phyloP scores from a whole-genome alignment of 768 basidiomycete genomes.

The Butyriboletus loyo region DNA sequence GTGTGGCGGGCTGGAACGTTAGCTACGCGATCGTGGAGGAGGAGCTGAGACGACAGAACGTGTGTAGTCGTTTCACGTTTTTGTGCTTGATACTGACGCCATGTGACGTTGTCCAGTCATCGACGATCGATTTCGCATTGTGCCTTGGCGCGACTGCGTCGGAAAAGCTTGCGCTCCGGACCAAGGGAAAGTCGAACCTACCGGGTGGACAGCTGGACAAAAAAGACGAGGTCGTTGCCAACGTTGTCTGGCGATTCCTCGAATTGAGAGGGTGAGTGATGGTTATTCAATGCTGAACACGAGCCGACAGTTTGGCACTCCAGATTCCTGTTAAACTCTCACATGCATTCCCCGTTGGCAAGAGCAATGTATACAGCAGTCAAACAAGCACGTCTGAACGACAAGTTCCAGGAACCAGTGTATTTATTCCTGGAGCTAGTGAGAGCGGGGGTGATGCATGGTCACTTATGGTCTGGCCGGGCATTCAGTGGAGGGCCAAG shows the following conservation, averaged over 20 bases:
- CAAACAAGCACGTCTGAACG: conserved; percentile 77
- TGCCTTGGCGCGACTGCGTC: conserved; percentile 88
- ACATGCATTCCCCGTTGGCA: conserved; percentile 86
- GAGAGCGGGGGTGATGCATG: conserved; percentile 95
- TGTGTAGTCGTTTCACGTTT: conserved; percentile 42
- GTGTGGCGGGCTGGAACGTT: conserved; percentile 89
- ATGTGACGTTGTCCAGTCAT: conserved; percentile 56
- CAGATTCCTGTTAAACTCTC: conserved; percentile 87
- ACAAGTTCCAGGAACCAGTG: conserved; percentile 97
- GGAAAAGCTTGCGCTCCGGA: conserved; percentile 78
- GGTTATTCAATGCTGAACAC: background rate
- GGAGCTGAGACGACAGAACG: conserved; percentile 93
- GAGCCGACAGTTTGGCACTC: conserved; percentile 11
- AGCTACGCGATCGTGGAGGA: conserved; percentile 83
- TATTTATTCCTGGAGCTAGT: conserved; percentile 95
- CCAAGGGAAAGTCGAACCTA: conserved; percentile 60
- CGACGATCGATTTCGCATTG: conserved; percentile 94
- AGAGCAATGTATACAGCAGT: conserved; percentile 88
- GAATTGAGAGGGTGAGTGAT: conserved; percentile 80
- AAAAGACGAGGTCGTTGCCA: conserved; percentile 97
- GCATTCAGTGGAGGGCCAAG: conserved; percentile 94
- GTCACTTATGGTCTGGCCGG: conserved; percentile 82
- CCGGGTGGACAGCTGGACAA: conserved; percentile 69
- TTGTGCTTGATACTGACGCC: conserved; percentile 27
- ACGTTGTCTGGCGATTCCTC: conserved; percentile 97